Evolutionary conservation across 352 stramenopile species (phyloP), one percentile per base, ranked within the genome.

Genomic region (Phytophthora idaei): DNA sequence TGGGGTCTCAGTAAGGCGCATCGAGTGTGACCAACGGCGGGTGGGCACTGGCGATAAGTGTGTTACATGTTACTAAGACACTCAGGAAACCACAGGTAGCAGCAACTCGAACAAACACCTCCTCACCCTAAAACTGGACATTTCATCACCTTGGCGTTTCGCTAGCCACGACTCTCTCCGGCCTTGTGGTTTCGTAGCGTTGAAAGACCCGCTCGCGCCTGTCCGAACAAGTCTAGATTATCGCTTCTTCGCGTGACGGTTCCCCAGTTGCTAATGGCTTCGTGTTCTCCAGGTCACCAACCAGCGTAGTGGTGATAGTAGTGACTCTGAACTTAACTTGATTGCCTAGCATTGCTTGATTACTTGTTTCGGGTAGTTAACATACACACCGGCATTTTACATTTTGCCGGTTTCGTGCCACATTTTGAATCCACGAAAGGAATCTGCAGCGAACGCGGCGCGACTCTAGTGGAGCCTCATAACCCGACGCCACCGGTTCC

Each of bases 131-230:
- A 21, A 21, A 21, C 21, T 21, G 21, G 21, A 21, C 21, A 12
- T 34, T 7, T 34, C 29, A 34, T 34, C 29, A 34, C 7, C 29
- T 7, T 42, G 5, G 25, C 41, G 57, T 66, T 66, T 66, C 63
- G 29, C 57, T 61, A 71, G 56, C 48, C 27, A 39, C 48, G 49
- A 71, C 63, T 71, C 42, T 57, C 65, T 71, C 63, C 47, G 49
- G 62, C 45, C 21, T 49, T 46, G 45, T 69, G 25, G 37, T 11
- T 61, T 48, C 21, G 32, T 32, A 52, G 27, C 46, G 44, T 50
- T 32, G 12, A 34, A 14, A 15, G 15, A 65, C 47, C 56, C 61
- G 34, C 3, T 50, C 17, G 27, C 48, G 62, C 63, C 63, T 66
- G 63, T 66, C 63, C 56, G 27, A 57, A 27, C 55, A 31, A 61